Conservation (phyloP, 495 filamentous ascomycete genomes). For the Sphaerosporella brunnea region DNA sequence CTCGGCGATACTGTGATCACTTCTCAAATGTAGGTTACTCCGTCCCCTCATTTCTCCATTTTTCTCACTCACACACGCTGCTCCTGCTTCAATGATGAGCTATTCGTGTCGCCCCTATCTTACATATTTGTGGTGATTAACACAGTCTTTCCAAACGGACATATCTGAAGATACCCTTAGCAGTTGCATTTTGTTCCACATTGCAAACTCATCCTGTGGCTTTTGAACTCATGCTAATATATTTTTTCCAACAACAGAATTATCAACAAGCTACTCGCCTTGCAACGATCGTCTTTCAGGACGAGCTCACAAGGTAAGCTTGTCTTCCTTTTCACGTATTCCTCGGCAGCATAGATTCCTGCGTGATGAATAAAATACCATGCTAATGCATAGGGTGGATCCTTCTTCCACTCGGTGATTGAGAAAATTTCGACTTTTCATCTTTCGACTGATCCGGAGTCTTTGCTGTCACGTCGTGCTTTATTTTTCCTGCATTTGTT, state of each 20-base stretch:
- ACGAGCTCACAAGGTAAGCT: too few species aligned
- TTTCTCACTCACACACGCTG: too few species aligned
- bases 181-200: slow-evolving; percentile 5
- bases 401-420: slow-evolving; percentile 43
- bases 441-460: slow-evolving; percentile 81
- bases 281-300: too few species aligned
- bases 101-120: slow-evolving; percentile 84
- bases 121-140: slow-evolving; percentile 64
- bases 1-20: too few species aligned
- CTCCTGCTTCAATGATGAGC: slow-evolving; percentile 73
- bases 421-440: slow-evolving; percentile 72
- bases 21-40: too few species aligned
- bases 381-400: slow-evolving; percentile 71
- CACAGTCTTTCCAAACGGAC: slow-evolving; percentile 86
- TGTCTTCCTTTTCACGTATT: too few species aligned
- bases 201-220: not conserved
- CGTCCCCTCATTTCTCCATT: too few species aligned
- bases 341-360: too few species aligned
- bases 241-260: too few species aligned
- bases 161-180: slow-evolving; percentile 38
- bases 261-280: too few species aligned
- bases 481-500: too few species aligned
- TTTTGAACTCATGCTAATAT: slow-evolving; percentile 1
- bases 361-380: slow-evolving; percentile 70
- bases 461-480: too few species aligned